These are phyloP conservation scores for Fabrea salina DNA, from an alignment of 169 alveolate genomes.

Conservation along the genomic window DNA sequence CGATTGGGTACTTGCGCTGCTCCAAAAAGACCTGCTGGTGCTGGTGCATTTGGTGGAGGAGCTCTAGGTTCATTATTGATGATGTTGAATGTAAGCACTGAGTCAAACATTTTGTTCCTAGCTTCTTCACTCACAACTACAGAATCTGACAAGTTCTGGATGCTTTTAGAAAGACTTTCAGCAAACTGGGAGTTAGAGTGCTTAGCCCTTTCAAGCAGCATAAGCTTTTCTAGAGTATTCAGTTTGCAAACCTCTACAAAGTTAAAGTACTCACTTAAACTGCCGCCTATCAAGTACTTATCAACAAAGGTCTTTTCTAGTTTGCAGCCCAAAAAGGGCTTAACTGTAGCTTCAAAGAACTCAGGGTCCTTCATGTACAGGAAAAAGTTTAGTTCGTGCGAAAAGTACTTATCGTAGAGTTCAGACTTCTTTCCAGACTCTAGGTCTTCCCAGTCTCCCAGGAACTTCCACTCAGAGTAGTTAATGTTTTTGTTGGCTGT, in stretches of 20 bases:
- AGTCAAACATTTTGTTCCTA: background rate
- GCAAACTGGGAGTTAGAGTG: background rate
- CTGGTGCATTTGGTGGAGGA: background rate
- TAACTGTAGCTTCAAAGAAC: conserved; percentile 18
- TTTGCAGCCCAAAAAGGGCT: conserved; percentile 17
- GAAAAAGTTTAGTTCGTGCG: conserved; percentile 76
- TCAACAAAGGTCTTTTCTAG: conserved; percentile 25
- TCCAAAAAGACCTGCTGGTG: background rate
- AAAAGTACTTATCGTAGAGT: conserved; percentile 30
- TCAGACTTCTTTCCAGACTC: conserved; percentile 39
- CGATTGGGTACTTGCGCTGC: too few relatives aligned
- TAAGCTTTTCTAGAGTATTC: conserved; percentile 13
- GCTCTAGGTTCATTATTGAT: background rate
- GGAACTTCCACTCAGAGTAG: background rate
- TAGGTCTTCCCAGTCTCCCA: conserved; percentile 37
- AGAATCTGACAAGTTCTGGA: background rate
- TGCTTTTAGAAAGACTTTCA: background rate
- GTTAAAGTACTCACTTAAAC: background rate
- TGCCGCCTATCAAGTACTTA: background rate
- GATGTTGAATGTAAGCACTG: background rate
- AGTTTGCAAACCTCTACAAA: background rate
- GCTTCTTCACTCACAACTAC: background rate
- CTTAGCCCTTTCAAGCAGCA: background rate
- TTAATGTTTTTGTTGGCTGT: background rate
- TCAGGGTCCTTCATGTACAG: conserved; percentile 53